Percentiles rank a stretch among this genome's conserved stretches.
Conservation (phyloP, 148 eudicot genomes). For the Camellia granthamiana region DNA sequence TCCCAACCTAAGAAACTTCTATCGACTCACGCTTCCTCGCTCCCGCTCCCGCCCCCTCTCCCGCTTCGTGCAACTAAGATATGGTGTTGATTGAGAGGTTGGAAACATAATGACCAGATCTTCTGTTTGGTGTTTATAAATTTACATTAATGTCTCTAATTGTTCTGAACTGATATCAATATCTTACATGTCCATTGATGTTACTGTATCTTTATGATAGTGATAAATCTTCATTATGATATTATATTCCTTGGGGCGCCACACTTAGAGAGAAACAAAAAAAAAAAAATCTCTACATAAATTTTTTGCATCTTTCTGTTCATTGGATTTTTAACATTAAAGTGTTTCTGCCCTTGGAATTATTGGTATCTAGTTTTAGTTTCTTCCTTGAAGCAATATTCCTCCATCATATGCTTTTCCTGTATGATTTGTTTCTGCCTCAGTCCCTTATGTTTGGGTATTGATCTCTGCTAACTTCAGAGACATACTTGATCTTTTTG, state of each 20-base stretch:
- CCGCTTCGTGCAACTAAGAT: no score
- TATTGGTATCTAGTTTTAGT: background rate
- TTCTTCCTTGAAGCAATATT: background rate
- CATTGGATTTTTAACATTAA: background rate
- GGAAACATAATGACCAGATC: constrained; percentile 1
- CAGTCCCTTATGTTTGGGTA: background rate
- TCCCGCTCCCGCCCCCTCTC: no score
- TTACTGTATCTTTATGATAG: no score
- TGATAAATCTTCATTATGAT: no score
- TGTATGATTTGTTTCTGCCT: background rate
- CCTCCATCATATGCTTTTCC: background rate
- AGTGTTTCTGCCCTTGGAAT: background rate
- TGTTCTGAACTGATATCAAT: background rate
- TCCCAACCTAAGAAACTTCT: no score
- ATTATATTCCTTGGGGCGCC: no score
- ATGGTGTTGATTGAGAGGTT: background rate
- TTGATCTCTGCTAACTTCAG: background rate
- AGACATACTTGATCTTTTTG: background rate
- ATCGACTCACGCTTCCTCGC: no score
- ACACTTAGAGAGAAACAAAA: no score
- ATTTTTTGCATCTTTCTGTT: background rate
- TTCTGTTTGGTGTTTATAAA: background rate
- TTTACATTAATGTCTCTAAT: background rate
- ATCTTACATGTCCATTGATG: no score
- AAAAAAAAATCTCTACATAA: background rate